Base-by-base conservation (phyloP, 768 basidiomycete genomes). In the Daedaleopsis nitida region DNA sequence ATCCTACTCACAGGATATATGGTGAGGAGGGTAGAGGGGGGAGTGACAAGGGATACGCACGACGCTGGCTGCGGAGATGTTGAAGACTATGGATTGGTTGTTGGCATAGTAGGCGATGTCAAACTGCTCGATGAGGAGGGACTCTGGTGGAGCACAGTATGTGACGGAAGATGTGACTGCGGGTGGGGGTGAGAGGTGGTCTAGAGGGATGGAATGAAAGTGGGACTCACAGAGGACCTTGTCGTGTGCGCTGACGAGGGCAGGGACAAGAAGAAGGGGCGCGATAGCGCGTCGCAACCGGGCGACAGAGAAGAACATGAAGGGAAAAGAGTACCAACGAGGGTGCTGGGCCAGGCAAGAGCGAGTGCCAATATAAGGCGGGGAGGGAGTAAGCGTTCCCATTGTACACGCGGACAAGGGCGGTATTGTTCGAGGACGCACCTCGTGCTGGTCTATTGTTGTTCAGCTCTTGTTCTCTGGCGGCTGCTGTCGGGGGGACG, bases 91-190 rank as follows among this genome's bases (percentile, higher is more conserved):
- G 37, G 91, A 92, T 23, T 86, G 75, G 69, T 92, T 93, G 62
- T 76, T 69, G 42, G 86, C 81, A 63, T 89, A 85, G 72, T 88
- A 94, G 13, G 81, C 78, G 54, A 93, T 73, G 68, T 92, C 86
- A 69, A 93, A 89, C 66, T 86, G 85, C 74, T 91, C 83, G 47
- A 94, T 80, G 69, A 94, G 88, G 62, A 94, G 81, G 35, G 85
- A 83, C 72, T 90, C 86, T 53, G 92, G 92, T 42, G 89, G 86
- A 54, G 86, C 77, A 75, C 92, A 94, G 73, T 94, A 94, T 34
- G 92, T 89, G 69, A 94, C 90, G 59, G 92, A 93, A 19, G 90
- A 92, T 32, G 92, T 92, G 73, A 91, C 91, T 93, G 27, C 27
- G 27, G 4, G 27, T 32, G 27, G 27, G 3, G 27, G 27, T 70